Percentiles rank a stretch among this genome's conserved stretches.
phyloP scores from a whole-genome alignment of 768 basidiomycete species.

The Lactarius hengduanensis region DNA sequence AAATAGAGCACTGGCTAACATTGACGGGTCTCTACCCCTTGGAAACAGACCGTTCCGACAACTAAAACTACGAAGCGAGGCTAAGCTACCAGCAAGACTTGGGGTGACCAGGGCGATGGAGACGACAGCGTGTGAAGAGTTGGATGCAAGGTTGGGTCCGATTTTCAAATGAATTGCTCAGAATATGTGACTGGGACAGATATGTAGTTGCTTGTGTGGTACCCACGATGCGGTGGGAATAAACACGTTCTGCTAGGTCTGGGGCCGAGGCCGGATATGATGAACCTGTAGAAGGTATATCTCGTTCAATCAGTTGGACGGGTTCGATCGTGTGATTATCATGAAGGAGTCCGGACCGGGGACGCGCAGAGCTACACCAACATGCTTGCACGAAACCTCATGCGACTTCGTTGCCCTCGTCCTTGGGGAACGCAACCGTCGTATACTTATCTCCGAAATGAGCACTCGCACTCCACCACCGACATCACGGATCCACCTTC shows the following conservation, averaged over 20 bases:
- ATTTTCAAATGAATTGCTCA: neutral
- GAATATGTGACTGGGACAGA: neutral
- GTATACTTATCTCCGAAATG: conserved; percentile 9
- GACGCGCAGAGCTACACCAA: neutral
- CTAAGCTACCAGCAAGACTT: neutral
- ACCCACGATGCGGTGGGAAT: neutral
- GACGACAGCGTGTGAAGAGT: neutral
- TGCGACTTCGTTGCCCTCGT: conserved; percentile 11
- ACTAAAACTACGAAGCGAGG: neutral
- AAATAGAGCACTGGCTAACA: neutral
- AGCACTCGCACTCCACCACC: neutral
- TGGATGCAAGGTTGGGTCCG: neutral
- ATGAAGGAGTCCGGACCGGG: neutral
- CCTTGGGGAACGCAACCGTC: conserved; percentile 13
- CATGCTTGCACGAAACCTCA: conserved; percentile 18
- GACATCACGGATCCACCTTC: conserved; percentile 6
- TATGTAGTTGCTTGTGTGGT: neutral
- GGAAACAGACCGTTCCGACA: neutral
- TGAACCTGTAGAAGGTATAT: too few species aligned
- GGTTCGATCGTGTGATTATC: neutral
- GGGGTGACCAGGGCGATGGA: neutral
- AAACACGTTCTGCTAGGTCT: neutral
- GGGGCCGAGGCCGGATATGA: neutral
- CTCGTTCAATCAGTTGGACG: too few species aligned
- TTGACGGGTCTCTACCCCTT: neutral